phyloP scores from a whole-genome alignment of 2,329 filamentous ascomycete genomes.

The Penicillium sp. region DNA sequence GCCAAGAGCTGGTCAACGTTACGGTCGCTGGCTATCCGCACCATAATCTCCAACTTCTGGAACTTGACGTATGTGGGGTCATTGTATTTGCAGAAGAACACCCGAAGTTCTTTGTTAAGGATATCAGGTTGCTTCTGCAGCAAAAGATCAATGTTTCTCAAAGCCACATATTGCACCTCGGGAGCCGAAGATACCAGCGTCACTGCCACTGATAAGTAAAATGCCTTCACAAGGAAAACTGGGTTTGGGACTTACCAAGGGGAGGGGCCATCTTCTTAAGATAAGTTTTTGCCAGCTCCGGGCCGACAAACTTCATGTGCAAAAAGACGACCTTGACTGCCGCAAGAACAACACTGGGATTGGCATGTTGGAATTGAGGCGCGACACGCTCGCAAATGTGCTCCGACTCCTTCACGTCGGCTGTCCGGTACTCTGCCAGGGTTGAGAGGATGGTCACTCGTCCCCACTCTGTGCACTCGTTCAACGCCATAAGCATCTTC shows the following conservation, averaged over 20 bases:
- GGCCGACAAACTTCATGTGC: constrained; percentile 81
- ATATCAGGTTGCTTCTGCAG: constrained; percentile 96
- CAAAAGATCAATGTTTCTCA: constrained; percentile 92
- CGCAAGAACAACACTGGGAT: constrained; percentile 93
- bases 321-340: constrained; percentile 97
- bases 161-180: constrained; percentile 95
- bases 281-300: constrained; percentile 76
- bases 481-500: constrained; percentile 92
- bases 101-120: constrained; percentile 90
- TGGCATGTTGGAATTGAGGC: constrained; percentile 97
- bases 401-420: constrained; percentile 92
- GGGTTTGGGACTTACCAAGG: constrained; percentile 57
- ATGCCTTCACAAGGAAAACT: background rate
- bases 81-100: constrained; percentile 99
- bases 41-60: constrained; percentile 98
- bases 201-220: constrained; percentile 53
- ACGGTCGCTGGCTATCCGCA: constrained; percentile 93
- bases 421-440: constrained; percentile 77
- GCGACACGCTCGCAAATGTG: constrained; percentile 96
- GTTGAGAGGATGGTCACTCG: constrained; percentile 88
- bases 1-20: constrained; percentile 93
- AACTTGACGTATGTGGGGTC: constrained; percentile 97
- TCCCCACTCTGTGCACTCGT: constrained; percentile 98
- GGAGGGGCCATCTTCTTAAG: constrained; percentile 98
- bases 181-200: constrained; percentile 92